Evolutionary conservation across 495 filamentous ascomycete species (phyloP).

Genomic region (Podospora bellae-mahoneyi): DNA sequence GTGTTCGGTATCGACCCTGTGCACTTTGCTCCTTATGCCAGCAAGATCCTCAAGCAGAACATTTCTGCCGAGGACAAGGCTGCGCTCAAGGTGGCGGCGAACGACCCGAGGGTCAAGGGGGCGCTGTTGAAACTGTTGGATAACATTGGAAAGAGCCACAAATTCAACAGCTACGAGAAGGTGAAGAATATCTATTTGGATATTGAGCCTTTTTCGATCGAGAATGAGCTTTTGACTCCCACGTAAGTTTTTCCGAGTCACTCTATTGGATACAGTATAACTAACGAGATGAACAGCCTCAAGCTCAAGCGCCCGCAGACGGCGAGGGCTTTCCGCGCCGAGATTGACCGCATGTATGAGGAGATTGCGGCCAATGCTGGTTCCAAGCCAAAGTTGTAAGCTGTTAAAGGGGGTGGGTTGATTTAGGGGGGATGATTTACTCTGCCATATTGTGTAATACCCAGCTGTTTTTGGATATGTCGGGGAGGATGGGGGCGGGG

Average conservation of each 20-base stretch:
- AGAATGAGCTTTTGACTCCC: conserved; percentile 91
- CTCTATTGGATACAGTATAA: not conserved
- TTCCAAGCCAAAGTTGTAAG: conserved; percentile 44
- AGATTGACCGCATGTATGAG: conserved; percentile 79
- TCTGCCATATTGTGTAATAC: conserved; percentile 1
- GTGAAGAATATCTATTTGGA: conserved; percentile 71
- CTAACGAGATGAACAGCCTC: conserved; percentile 50
- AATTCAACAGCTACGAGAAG: conserved; percentile 85
- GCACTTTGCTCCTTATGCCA: conserved; percentile 72
- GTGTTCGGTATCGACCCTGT: conserved; percentile 85
- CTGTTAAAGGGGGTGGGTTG: not conserved
- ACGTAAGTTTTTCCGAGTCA: conserved; percentile 64
- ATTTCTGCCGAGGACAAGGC: conserved; percentile 60
- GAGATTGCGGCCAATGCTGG: conserved; percentile 48
- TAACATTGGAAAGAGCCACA: conserved; percentile 73
- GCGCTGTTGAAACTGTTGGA: conserved; percentile 79
- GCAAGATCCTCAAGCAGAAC: conserved; percentile 65
- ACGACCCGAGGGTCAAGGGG: conserved; percentile 64
- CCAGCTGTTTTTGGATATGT: not conserved
- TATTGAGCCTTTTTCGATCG: conserved; percentile 87
- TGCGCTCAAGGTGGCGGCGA: conserved; percentile 61
- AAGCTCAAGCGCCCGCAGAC: conserved; percentile 92
- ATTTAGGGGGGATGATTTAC: not conserved
- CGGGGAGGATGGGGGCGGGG: not conserved
- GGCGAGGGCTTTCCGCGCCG: conserved; percentile 68